These are phyloP conservation scores for Ogataea pini DNA, from an alignment of 805 yeast genomes.

Conservation along the genomic window DNA sequence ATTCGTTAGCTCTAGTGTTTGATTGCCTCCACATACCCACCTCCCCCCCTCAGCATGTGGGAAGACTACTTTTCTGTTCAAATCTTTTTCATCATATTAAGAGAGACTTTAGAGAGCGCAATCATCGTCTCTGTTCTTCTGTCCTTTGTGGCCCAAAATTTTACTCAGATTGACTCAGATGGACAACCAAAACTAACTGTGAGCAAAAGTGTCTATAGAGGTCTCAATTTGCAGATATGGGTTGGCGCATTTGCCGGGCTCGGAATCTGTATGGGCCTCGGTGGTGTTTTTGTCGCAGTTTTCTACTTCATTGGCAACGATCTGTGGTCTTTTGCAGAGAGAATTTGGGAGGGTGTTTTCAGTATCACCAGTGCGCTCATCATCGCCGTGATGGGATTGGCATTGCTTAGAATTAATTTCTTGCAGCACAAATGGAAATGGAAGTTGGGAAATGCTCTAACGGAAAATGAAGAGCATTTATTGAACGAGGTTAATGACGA, in stretches of 20 bases:
- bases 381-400: slow-evolving; percentile 84
- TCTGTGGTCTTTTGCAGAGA: slow-evolving; percentile 84
- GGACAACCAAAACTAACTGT: slow-evolving; percentile 31
- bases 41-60: slow-evolving; percentile 24
- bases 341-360: slow-evolving; percentile 85
- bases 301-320: slow-evolving; percentile 82
- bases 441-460: slow-evolving; percentile 40
- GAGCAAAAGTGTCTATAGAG: slow-evolving; percentile 38
- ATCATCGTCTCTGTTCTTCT: slow-evolving; percentile 71
- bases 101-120: slow-evolving; percentile 78
- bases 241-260: slow-evolving; percentile 77
- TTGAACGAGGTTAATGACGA: slow-evolving; percentile 18
- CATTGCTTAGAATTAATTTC: slow-evolving; percentile 76
- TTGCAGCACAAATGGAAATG: slow-evolving; percentile 80
- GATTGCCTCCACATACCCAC: too few species aligned
- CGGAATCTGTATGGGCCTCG: slow-evolving; percentile 66
- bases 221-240: slow-evolving; percentile 72
- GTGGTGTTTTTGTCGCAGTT: slow-evolving; percentile 64
- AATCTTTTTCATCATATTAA: slow-evolving; percentile 67
- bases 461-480: slow-evolving; percentile 20
- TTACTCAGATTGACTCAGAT: slow-evolving; percentile 39
- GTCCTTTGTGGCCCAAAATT: slow-evolving; percentile 67
- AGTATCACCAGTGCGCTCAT: slow-evolving; percentile 75
- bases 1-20: not conserved
- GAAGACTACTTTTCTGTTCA: slow-evolving; percentile 67